Base-by-base conservation (phyloP, 495 filamentous ascomycete species). In the Chaetomium fimeti region DNA sequence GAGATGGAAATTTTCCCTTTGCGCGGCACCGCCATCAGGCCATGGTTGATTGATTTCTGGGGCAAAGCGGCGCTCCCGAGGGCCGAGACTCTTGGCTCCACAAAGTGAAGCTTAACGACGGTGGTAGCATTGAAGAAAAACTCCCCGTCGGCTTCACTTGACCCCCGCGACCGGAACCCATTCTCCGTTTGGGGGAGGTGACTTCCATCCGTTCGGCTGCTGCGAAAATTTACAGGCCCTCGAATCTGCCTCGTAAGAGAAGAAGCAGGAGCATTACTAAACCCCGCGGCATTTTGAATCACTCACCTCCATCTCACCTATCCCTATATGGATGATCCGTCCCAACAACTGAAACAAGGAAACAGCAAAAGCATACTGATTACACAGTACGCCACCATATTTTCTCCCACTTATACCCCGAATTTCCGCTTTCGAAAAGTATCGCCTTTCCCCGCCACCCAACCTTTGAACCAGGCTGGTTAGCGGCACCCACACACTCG, bases 141-240 rank as follows among this genome's bases (percentile, higher is more conserved):
- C 22, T 61, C 8, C 32, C 59, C 32, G 13, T 52, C 32, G 20
- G 24, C 20, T 2, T 45, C 51, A 32, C 43, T 25, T 53, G 25
- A 56, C 38, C 60, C 51, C 60, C 60, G 60, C 60, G 38, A 25
- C 45, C 49, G 48, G 63, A 65, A 45, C 57, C 18, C 63, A 11
- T 60, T 59, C 61, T 63, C 61, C 61, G 53, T 57, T 63, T 42
- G 25, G 52, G 53, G 52, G 53, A 51, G 42, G 6, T 63, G 20
- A 16, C 29, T 51, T 12, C 45, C 16, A 16, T n/a, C 32, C 16
- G 20, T 38, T 52, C 27, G 13, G 49, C 6, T 47, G 18, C 7
- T 12, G 16, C 40, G 45, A 25, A 32, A 42, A 28, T 36, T 36
- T 36, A 36, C 32, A 36, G 8, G 32, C 32, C 32, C 32, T 36